Conservation (phyloP, 805 yeast species). For the Metschnikowia cerradonensis region DNA sequence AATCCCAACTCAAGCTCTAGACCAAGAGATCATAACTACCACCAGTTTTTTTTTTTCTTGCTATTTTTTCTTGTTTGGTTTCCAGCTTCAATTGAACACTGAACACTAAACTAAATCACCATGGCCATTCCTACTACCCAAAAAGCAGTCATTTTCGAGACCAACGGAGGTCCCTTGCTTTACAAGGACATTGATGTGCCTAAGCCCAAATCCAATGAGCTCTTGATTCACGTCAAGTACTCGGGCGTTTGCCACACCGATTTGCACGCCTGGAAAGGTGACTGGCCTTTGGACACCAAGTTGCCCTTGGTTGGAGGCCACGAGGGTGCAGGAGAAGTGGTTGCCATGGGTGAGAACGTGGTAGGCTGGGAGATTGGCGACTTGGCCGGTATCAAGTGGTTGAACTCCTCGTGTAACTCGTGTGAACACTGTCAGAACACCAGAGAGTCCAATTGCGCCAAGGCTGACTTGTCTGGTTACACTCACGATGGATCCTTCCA, state of each 20-base stretch:
- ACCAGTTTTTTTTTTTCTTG: too few species aligned
- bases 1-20: too few species aligned
- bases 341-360: conserved; percentile 68
- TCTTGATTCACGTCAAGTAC: conserved; percentile 76
- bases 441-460: conserved; percentile 67
- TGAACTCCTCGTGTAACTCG: conserved; percentile 69
- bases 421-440: conserved; percentile 72
- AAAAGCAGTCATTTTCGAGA: conserved; percentile 68
- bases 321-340: conserved; percentile 87
- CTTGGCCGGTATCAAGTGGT: conserved; percentile 80
- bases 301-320: conserved; percentile 84
- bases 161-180: conserved; percentile 56
- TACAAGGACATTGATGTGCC: conserved; percentile 77
- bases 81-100: too few species aligned
- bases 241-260: conserved; percentile 95
- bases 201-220: conserved; percentile 69
- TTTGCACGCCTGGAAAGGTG: conserved; percentile 91
- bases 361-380: conserved; percentile 73
- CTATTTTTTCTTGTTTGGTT: too few species aligned
- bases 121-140: conserved; percentile 56
- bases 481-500: conserved; percentile 90
- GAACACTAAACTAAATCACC: too few species aligned
- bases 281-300: conserved; percentile 78
- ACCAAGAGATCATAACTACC: too few species aligned
- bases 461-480: conserved; percentile 70